Base-by-base conservation (phyloP, 1,139 yeast genomes). In the Yamadazyma aaseri region DNA sequence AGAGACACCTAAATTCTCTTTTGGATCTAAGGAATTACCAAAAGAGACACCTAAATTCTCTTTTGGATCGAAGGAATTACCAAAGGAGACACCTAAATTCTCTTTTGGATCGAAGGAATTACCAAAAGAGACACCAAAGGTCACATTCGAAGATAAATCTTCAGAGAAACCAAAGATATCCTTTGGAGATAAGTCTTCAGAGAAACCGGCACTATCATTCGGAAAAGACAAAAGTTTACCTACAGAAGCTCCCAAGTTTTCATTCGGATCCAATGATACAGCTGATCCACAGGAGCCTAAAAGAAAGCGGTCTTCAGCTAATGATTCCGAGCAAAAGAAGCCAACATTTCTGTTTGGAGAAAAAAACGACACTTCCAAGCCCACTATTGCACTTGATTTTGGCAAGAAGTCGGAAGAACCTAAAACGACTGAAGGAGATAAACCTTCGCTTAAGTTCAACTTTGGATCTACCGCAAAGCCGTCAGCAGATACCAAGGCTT, bases 1-100 rank as follows among this genome's bases (percentile, higher is more conserved):
- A n/a, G 51, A 48, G 35, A 45, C 24, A 35, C 21, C 56, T 11
- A 47, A 31, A 14, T 36, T 42, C 40, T 41, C 48, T 5, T 33
- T 36, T 26, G 34, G 38, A 8, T 3, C 11, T 4, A 22, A 22
- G 13, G 20, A 18, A 6, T 6, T 18, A 18, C 20, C 20, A 18
- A 16, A 24, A 20, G 23, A 27, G 8, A 26, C 38, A 25, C 39
- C 44, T 4, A 35, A 29, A 20, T 43, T 47, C 17, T 31, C 37
- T 12, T 39, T 43, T 23, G 49, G 40, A n/a, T 10, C 9, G 13
- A 26, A 28, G 9, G 25, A 21, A 31, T 23, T 30, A 36, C 17
- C 26, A 23, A 20, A 24, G 20, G 41, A 37, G 12, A 26, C 44
- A 7, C 48, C 50, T 2, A 36, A 32, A 7, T 49, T 51, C 36